Base-by-base conservation (phyloP, 768 basidiomycete genomes). In the Candolleomyces efflorescens region DNA sequence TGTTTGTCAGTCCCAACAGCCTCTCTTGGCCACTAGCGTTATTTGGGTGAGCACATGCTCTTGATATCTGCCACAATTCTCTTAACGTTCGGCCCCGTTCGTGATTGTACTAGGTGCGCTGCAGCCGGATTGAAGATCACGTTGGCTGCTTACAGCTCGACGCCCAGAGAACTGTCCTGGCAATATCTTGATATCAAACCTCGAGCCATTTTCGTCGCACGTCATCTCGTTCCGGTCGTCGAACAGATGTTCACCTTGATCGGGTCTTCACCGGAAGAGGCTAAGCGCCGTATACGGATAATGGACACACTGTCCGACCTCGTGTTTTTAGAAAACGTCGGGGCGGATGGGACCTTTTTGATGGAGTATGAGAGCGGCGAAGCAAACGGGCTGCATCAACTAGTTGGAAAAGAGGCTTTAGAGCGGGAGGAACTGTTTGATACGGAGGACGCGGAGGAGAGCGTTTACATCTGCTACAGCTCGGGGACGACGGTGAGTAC, bases 401-500 rank as follows among this genome's bases (percentile, higher is more conserved):
- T 69, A 17, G 54, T 69, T 20, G 39, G 41, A 13, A 52, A 52
- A n/a, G 62, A 59, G 4, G 58, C 43, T 10, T 23, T 67, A 46
- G 41, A 39, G 7, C 26, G 44, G 32, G 68, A 65, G 47, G 68
- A 68, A 38, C 54, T 46, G 27, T 69, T 68, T 49, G 66, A 67
- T 32, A 65, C 64, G 7, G 45, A 58, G 0, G 12, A 44, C 38
- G 62, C 60, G 11, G 52, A 67, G 52, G 68, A 69, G 37, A 67
- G 67, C 1, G 56, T 47, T 7, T 67, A 60, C 54, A 55, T 70
- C 6, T 70, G 69, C 50, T 70, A 69, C 48, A 65, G 62, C 47
- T 67, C 65, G 26, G 86, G 86, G 6, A 88, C 86, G 5, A 86
- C 82, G 0, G 60, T 63, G 49, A 18, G 60, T 59, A 12, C 5